Evolutionary conservation across 371 early-diverging fungal genomes (phyloP).

Genomic region (Cladochytrium tenue): DNA sequence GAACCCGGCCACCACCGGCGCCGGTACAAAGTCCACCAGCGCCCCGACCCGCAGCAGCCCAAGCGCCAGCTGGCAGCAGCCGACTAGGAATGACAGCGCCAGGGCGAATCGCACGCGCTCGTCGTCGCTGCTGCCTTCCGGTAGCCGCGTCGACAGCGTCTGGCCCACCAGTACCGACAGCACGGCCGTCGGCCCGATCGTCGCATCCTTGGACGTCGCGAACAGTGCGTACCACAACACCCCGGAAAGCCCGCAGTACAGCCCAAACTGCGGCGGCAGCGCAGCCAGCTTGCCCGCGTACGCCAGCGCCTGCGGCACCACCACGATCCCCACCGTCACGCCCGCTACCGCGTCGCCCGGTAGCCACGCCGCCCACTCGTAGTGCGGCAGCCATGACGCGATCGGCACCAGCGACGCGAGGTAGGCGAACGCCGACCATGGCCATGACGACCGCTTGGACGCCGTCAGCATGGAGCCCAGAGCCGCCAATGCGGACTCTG

Average conservation of each 20-base stretch:
- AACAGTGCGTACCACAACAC: conserved; percentile 73
- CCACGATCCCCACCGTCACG: conserved; percentile 78
- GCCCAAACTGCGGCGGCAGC: conserved; percentile 81
- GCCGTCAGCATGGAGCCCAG: too few species aligned
- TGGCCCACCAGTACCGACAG: conserved; percentile 75
- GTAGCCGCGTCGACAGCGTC: conserved; percentile 53
- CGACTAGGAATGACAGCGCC: conserved; percentile 66
- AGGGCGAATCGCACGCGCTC: conserved; percentile 56
- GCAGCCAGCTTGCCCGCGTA: conserved; percentile 71
- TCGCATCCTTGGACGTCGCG: conserved; percentile 83
- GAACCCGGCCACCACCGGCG: conserved; percentile 35
- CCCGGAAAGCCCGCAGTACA: conserved; percentile 84
- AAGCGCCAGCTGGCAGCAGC: conserved; percentile 64
- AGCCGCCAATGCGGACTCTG: too few species aligned
- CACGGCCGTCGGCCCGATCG: conserved; percentile 87
- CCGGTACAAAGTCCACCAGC: conserved; percentile 67
- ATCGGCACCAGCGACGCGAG: conserved; percentile 61
- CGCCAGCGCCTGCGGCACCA: conserved; percentile 70
- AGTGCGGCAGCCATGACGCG: conserved; percentile 67
- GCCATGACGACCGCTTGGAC: not conserved
- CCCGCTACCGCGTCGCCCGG: conserved; percentile 83
- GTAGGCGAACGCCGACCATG: conserved; percentile 13
- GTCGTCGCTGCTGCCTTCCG: conserved; percentile 37
- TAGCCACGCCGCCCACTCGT: conserved; percentile 76
- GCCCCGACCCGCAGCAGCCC: conserved; percentile 77